Evolutionary conservation across 1,284 basidiomycete genomes (phyloP), one percentile per base, ranked within the genome.

Genomic region (Xerocomus amazonicus): DNA sequence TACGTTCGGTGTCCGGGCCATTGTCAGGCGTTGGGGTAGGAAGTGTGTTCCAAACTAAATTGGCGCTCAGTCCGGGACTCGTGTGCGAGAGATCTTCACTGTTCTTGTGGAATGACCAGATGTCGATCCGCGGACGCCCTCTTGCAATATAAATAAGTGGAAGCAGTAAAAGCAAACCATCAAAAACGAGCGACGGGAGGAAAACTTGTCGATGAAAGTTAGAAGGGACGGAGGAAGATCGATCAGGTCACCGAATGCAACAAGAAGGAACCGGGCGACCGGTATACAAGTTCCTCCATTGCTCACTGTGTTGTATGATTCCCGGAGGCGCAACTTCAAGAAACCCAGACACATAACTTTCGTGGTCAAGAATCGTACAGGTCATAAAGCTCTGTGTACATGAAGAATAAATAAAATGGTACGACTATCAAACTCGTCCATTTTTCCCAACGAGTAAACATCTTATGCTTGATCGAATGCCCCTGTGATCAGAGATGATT

Each of bases 171-270:
- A 68, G 57, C 73, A 75, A 2, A 68, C 59, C 47, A 67, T 67
- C 12, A 78, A 59, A 8, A 78, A 61, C 29, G 71, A 58, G 8
- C 52, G 59, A 2, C 59, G 59, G 47, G 64, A 70, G 46, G 56
- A 58, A 51, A 57, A 59, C 55, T 63, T 55, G 63, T 62, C 51
- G 65, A 56, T 50, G 44, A 29, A 57, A 1, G 60, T 57, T 38
- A 69, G 44, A 41, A 74, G 49, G 2, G 70, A 68, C 7, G 70
- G 66, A 23, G 51, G 64, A 78, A 76, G 34, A 78, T 55, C 2
- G 67, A 61, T 4, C 75, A 79, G 0, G 76, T 79, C 27, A 77
- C 70, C 6, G 74, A 57, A 51, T 78, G 77, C 68, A 75, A 69
- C 62, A 65, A 43, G 54, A 70, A 67, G 60, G 77, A 77, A 44